Base-by-base conservation (phyloP, 768 basidiomycete genomes). In the Tricholoma matsutake region DNA sequence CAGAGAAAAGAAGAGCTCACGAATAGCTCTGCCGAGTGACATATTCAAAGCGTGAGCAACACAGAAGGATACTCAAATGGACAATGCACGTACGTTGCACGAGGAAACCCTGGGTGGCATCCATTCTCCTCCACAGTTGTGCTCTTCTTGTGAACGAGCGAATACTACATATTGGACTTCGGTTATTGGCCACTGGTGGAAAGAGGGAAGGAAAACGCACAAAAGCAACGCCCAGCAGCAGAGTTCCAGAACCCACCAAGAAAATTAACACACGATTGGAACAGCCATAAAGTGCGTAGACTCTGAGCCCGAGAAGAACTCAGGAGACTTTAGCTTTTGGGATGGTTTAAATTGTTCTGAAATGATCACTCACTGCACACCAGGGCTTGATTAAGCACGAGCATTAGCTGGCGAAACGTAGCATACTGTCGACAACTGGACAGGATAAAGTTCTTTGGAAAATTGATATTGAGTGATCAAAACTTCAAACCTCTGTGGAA, bases 271-370 rank as follows among this genome's bases (percentile, higher is more conserved):
- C 66, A 18, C 73, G 71, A 47, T 72, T 62, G 18, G 77, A 78
- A 35, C 78, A 67, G 10, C 73, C 70, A 59, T 83, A 85, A 13
- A 86, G 67, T 4, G 85, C 84, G 59, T 78, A 80, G 55, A 80
- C 80, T 41, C 84, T 79, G 43, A 82, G 67, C 11, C 76, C 76
- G 29, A 84, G 72, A 31, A 80, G 75, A 60, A 74, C 80, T 83
- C 54, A 13, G 8, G 31, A 22, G 14, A 54, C 34, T 41, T 56
- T 14, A 16, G 18, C 16, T 20, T 18, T 22, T 20, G 25, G 14
- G 10, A 29, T 6, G 22, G 13, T 51, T 57, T 13, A 18, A 6
- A 8, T 29, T 6, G 39, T n/a, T 6, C 34, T 18, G 18, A 28
- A 31, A 35, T 49, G 37, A 16, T 20, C 20, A 69, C 83, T 59